These are phyloP conservation scores for Paramyrothecium sp. DNA, from an alignment of 2,329 filamentous ascomycete genomes.

Conservation along the genomic window DNA sequence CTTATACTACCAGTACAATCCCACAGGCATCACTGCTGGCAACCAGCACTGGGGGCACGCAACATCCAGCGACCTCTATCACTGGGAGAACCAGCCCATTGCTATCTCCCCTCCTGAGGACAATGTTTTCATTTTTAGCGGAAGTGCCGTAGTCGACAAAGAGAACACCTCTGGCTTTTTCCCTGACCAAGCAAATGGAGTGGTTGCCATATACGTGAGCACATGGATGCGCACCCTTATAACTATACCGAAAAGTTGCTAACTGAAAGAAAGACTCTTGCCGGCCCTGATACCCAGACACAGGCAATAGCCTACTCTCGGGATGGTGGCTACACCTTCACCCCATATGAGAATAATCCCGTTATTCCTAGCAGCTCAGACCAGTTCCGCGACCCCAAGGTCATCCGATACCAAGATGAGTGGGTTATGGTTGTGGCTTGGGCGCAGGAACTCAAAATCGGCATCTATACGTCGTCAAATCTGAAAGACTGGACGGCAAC, in stretches of 20 bases:
- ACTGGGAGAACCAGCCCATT: slow-evolving; percentile 64
- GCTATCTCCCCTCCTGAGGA: slow-evolving; percentile 51
- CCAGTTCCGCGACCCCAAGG: slow-evolving; percentile 66
- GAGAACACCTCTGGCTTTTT: slow-evolving; percentile 69
- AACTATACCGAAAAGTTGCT: neutral
- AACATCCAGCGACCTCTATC: slow-evolving; percentile 59
- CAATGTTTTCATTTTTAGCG: slow-evolving; percentile 46
- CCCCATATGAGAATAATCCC: slow-evolving; percentile 58
- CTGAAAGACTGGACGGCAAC: slow-evolving; percentile 53
- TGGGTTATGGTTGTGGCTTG: slow-evolving; percentile 61
- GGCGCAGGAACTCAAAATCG: slow-evolving; percentile 49
- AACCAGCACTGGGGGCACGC: slow-evolving; percentile 69
- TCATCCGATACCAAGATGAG: slow-evolving; percentile 53
- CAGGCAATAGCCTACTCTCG: slow-evolving; percentile 62
- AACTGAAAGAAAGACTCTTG: slow-evolving; percentile 14
- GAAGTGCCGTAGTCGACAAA: slow-evolving; percentile 56
- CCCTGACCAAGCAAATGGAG: slow-evolving; percentile 54
- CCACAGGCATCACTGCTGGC: slow-evolving; percentile 42
- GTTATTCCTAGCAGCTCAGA: slow-evolving; percentile 53
- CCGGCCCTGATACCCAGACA: slow-evolving; percentile 33
- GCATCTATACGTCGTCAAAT: slow-evolving; percentile 60
- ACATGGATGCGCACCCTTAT: neutral
- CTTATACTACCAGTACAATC: slow-evolving; percentile 62
- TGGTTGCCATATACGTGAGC: slow-evolving; percentile 50
- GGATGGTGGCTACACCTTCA: slow-evolving; percentile 62